Conservation (phyloP, 2,329 filamentous ascomycete species). For the Pestalotiopsis sp. region DNA sequence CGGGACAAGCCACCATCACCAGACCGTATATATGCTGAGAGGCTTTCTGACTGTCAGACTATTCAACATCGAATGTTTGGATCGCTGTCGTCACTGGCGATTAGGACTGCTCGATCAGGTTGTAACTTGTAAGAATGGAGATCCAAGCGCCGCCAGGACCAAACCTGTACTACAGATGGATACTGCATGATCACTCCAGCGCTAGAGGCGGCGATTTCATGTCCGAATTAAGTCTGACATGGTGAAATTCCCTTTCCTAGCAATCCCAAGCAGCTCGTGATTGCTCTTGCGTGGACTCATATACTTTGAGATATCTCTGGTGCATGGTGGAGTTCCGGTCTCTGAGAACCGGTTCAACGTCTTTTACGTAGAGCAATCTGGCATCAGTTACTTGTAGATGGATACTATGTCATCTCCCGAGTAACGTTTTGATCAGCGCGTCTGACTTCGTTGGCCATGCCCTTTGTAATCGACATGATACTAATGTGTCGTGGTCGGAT, state of each 20-base stretch:
- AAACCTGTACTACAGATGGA: not conserved
- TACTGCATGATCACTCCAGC: not conserved
- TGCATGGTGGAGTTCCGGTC: not conserved
- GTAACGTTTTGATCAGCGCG: too few species aligned
- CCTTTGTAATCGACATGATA: too few species aligned
- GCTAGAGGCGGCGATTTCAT: too few species aligned
- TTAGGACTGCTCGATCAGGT: not conserved
- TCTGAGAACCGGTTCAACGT: not conserved
- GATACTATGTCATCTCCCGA: too few species aligned
- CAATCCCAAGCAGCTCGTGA: not conserved
- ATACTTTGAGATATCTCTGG: not conserved
- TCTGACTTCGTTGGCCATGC: too few species aligned
- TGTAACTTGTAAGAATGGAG: not conserved
- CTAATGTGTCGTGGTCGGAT: too few species aligned
- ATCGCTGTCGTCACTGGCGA: not conserved
- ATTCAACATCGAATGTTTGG: not conserved
- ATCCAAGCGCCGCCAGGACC: not conserved
- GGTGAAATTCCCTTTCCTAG: not conserved
- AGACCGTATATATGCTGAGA: not conserved
- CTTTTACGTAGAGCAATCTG: not conserved
- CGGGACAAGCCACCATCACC: not conserved
- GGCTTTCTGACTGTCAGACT: not conserved
- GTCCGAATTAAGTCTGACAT: not conserved
- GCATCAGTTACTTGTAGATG: too few species aligned
- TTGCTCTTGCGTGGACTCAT: not conserved